Percentiles rank a stretch among this genome's conserved stretches.
These are phyloP conservation scores for Syzygium syzygioides DNA, from an alignment of 441 rosid genomes.

Conservation along the genomic window DNA sequence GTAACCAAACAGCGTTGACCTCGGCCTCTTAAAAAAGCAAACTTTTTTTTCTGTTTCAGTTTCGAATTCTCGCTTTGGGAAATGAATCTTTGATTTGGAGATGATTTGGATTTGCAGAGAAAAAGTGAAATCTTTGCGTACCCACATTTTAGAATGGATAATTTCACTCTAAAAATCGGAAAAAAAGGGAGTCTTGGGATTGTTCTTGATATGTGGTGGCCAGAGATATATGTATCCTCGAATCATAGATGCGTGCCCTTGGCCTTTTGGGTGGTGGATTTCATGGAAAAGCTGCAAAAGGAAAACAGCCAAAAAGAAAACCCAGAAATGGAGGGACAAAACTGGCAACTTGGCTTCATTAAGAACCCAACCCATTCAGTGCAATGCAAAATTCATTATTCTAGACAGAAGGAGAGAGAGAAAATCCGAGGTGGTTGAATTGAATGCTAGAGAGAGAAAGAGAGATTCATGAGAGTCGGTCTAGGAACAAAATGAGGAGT, in stretches of 20 bases:
- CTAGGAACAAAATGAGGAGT: conserved; percentile 31
- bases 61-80: not conserved
- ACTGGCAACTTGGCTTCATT: not conserved
- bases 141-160: not conserved
- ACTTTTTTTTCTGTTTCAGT: not conserved
- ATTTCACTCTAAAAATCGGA: not conserved
- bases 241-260: not conserved
- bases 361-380: not conserved
- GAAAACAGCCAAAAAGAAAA: not conserved
- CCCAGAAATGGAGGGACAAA: not conserved
- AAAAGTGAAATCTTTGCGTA: not conserved
- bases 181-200: not conserved
- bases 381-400: not conserved
- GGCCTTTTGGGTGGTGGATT: not conserved
- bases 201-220: not conserved
- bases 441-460: not conserved
- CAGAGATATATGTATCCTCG: not conserved
- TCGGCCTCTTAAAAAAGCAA: not conserved
- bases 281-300: not conserved
- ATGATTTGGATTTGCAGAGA: not conserved
- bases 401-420: not conserved
- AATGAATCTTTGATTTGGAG: not conserved
- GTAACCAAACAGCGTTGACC: not conserved
- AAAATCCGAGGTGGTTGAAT: not conserved
- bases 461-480: conserved; percentile 20